phyloP scores from a whole-genome alignment of 768 basidiomycete species.

The Auricularia heimuer region DNA sequence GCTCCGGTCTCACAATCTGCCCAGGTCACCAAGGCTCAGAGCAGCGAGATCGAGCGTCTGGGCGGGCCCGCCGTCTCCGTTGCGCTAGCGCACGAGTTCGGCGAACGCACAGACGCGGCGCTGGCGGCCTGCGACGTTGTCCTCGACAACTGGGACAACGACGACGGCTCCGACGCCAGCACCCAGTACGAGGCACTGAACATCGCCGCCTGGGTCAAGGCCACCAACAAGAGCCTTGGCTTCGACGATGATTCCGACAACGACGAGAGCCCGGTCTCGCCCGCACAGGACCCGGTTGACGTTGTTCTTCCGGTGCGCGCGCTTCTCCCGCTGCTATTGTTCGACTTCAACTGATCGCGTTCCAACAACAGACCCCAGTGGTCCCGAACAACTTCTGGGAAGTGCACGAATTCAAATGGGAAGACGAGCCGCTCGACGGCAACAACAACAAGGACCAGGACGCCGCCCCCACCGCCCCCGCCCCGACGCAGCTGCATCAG shows the following conservation, averaged over 20 bases:
- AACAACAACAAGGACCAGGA: not conserved
- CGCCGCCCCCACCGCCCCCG: not conserved
- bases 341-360: not conserved
- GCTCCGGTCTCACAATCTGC: too few species aligned
- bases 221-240: not conserved
- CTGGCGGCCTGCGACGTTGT: not conserved
- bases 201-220: not conserved
- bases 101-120: not conserved
- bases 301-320: not conserved
- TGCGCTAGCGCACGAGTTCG: not conserved
- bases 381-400: not conserved
- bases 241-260: not conserved
- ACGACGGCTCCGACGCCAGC: not conserved
- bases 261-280: not conserved
- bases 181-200: not conserved
- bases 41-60: not conserved
- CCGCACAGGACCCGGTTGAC: not conserved
- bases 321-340: not conserved
- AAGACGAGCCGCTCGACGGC: conserved; percentile 1
- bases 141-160: not conserved
- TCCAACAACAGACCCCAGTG: not conserved
- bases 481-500: too few species aligned
- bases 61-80: not conserved
- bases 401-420: not conserved
- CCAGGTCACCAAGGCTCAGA: not conserved